Evolutionary conservation across 2,329 filamentous ascomycete genomes (phyloP).

Genomic region (Beauveria asiatica): DNA sequence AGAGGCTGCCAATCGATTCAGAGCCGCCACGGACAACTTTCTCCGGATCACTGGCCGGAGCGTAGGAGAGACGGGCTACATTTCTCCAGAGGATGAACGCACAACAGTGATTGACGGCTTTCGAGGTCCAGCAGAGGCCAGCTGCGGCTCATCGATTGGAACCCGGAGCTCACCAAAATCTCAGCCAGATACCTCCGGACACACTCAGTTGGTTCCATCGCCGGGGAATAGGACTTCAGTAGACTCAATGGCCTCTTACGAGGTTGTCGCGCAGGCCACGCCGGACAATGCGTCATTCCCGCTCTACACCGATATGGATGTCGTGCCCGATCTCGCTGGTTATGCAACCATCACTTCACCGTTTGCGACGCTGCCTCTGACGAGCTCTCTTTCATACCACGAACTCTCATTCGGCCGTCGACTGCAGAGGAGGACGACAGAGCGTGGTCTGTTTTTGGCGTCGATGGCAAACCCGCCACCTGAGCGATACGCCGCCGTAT

Average conservation of each 20-base stretch:
- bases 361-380: constrained; percentile 30
- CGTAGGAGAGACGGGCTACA: constrained; percentile 23
- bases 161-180: constrained; percentile 1
- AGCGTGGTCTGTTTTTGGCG: constrained; percentile 54
- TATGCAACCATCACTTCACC: constrained; percentile 15
- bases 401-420: constrained; percentile 63
- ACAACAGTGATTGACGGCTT: not conserved
- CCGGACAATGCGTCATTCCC: constrained; percentile 46
- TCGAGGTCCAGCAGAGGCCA: not conserved
- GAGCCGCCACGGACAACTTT: constrained; percentile 49
- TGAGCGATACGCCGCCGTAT: constrained; percentile 45
- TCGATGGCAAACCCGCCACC: constrained; percentile 39
- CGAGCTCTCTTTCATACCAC: constrained; percentile 49
- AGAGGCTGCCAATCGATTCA: constrained; percentile 48
- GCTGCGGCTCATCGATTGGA: constrained; percentile 2
- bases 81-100: constrained; percentile 12
- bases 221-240: constrained; percentile 8
- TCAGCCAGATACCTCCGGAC: constrained; percentile 6
- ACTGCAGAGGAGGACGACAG: constrained; percentile 56
- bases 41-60: constrained; percentile 43
- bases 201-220: not conserved
- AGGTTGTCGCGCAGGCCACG: constrained; percentile 43
- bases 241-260: constrained; percentile 25
- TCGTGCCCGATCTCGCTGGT: constrained; percentile 4
- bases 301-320: constrained; percentile 24